Evolutionary conservation across 2,329 filamentous ascomycete species (phyloP).

Genomic region (Cladosporium sp.): DNA sequence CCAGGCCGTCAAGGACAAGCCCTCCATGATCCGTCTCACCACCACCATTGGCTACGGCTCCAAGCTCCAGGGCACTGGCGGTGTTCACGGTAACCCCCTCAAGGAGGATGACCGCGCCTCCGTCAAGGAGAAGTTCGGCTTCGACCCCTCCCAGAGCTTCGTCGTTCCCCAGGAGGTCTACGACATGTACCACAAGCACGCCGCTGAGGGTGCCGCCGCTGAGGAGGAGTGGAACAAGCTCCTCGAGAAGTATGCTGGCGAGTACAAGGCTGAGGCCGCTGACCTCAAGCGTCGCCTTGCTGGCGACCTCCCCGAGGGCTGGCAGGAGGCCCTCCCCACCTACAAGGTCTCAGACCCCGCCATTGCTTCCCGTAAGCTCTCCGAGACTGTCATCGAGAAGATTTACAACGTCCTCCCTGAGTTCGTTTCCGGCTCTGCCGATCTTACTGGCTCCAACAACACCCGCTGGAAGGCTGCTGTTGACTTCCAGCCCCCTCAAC

Average conservation of each 20-base stretch:
- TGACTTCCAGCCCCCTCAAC: slow-evolving; percentile 91
- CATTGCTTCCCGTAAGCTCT: slow-evolving; percentile 91
- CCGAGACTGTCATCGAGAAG: slow-evolving; percentile 86
- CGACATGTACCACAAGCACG: slow-evolving; percentile 81
- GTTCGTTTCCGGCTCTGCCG: slow-evolving; percentile 91
- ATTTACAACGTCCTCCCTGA: slow-evolving; percentile 81
- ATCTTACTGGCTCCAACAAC: slow-evolving; percentile 97
- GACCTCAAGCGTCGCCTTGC: slow-evolving; percentile 78
- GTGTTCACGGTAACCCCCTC: slow-evolving; percentile 92
- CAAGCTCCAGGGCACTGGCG: slow-evolving; percentile 84
- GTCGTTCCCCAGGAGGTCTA: slow-evolving; percentile 92
- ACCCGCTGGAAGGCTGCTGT: slow-evolving; percentile 95
- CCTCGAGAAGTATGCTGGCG: slow-evolving; percentile 76
- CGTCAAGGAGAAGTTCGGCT: slow-evolving; percentile 92
- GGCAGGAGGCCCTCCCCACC: slow-evolving; percentile 88
- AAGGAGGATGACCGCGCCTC: slow-evolving; percentile 92
- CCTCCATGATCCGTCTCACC: slow-evolving; percentile 90
- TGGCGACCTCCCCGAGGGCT: slow-evolving; percentile 86
- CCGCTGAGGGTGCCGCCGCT: slow-evolving; percentile 76
- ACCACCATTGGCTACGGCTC: slow-evolving; percentile 98
- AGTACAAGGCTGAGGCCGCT: slow-evolving; percentile 72
- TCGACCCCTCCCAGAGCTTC: slow-evolving; percentile 91
- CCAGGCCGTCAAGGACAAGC: slow-evolving; percentile 90
- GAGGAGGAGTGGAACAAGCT: slow-evolving; percentile 96
- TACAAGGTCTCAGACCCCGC: slow-evolving; percentile 84